These are phyloP conservation scores for Mycosarcoma maydis DNA, from an alignment of 1,284 basidiomycete species.

Conservation along the genomic window DNA sequence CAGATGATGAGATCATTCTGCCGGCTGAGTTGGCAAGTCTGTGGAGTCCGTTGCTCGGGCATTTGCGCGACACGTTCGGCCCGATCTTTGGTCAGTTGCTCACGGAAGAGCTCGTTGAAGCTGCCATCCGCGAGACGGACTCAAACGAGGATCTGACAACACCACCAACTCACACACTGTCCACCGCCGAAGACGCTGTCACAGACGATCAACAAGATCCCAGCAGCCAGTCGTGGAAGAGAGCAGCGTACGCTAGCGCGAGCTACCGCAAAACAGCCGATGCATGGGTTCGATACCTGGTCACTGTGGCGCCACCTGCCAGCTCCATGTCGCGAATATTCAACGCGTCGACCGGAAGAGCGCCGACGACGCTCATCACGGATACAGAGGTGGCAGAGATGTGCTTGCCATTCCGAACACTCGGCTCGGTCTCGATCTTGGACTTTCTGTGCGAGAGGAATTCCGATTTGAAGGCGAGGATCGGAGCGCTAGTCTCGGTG, in stretches of 20 bases:
- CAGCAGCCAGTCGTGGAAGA: slow-evolving; percentile 19
- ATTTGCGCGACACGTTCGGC: slow-evolving; percentile 30
- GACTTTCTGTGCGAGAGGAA: slow-evolving; percentile 23
- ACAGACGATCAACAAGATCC: slow-evolving; percentile 7
- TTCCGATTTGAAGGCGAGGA: slow-evolving; percentile 2
- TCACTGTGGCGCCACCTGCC: slow-evolving; percentile 14
- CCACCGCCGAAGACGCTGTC: background rate
- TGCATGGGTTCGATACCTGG: slow-evolving; percentile 35
- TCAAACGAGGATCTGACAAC: background rate
- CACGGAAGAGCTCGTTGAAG: slow-evolving; percentile 28
- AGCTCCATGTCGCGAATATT: background rate
- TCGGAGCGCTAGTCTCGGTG: slow-evolving; percentile 16
- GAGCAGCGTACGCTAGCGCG: background rate
- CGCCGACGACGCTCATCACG: slow-evolving; percentile 9
- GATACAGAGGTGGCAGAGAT: slow-evolving; percentile 21
- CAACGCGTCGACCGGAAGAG: background rate
- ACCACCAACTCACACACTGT: no score
- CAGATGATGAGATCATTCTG: slow-evolving; percentile 7
- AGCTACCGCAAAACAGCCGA: slow-evolving; percentile 33
- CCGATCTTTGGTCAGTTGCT: slow-evolving; percentile 28
- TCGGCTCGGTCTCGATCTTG: slow-evolving; percentile 2
- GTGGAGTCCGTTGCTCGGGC: slow-evolving; percentile 32
- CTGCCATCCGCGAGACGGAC: slow-evolving; percentile 1
- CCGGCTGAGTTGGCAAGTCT: slow-evolving; percentile 15
- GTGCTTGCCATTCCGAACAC: slow-evolving; percentile 14